Evolutionary conservation across 2,329 filamentous ascomycete genomes (phyloP), one percentile per base, ranked within the genome.

Genomic region (Tolypocladium cylindrosporum): DNA sequence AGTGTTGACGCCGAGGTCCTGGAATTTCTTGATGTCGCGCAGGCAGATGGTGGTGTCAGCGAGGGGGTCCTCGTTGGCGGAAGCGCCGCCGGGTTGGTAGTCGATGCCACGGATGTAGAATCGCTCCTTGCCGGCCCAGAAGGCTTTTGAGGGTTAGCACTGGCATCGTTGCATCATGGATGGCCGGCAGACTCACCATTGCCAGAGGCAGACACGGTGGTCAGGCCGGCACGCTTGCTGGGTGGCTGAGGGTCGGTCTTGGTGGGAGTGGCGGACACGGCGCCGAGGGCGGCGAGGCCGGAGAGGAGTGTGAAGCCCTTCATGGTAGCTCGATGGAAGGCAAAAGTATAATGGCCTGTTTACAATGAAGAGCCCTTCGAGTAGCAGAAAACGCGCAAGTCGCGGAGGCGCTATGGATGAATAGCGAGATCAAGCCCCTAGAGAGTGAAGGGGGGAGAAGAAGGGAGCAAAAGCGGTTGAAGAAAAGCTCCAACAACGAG

Each of bases 1-100:
- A 34, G 91, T 91, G 80, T 97, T 97, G 75, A 96, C 78, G 54
- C 91, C 91, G 55, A 97, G 80, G 64, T 91, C 83, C 78, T 90
- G 83, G 84, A 96, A 96, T 71, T 90, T 79, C 55, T 77, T 75
- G 65, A 96, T 88, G 69, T 96, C 91, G 63, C 91, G 88, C 72
- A 83, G 81, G 83, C 92, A 96, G 68, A 80, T 75, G 4, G 73
- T 73, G 31, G 77, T 69, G 66, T 95, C 86, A 61, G 89, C 86
- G 56, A 96, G 86, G 60, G 91, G 91, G 69, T 96, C 91, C n/a
- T 65, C 56, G 64, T 77, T 76, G 60, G 71, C 72, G 3, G 81
- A 78, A 36, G 81, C 79, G 62, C 82, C 82, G 61, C 81, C 82
- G n/a, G 82, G 82, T 69, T 85, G 82, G 72, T 85, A 85, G 72